Evolutionary conservation across 140 eudicot species (phyloP), one percentile per base, ranked within the genome.

Genomic region (Ambrosia hybrid): DNA sequence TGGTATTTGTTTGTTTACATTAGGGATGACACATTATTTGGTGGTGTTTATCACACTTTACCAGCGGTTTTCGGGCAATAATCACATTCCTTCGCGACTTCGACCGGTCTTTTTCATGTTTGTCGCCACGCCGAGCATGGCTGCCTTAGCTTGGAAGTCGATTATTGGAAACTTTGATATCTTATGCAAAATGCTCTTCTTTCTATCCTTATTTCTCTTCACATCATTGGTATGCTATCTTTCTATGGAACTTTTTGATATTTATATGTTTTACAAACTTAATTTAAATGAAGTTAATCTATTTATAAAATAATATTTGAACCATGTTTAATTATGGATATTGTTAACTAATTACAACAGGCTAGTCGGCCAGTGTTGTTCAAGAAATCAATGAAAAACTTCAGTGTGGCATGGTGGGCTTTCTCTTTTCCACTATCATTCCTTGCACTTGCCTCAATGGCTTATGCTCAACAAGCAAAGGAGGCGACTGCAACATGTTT

Each of bases 351-450:
- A 5, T 65, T 9, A 33, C 11, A 57, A 37, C 79, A 91, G 96
- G 92, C 80, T 26, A 80, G 82, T 66, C 74, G 93, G 55, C 91
- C 97, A 14, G 76, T 57, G 30, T 64, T 88, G 3, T 91, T 91
- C 91, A 86, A 84, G 88, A 91, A 86, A 84, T 85, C 97, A 2
- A 59, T 88, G 85, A 88, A 73, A 59, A 79, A 71, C 67, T 91
- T 84, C 60, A 91, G 75, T 36, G 74, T 91, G 33, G 86, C 91
- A 26, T 91, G 97, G 97, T 91, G 97, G 97, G 96, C 94, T 52
- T 91, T 84, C 83, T 91, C 97, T 0, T 91, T 84, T 36, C 96
- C 96, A 0, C 51, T 86, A n/a, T 84, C 88, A 10, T 80, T 83
- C 65, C 83, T 91, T 9, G 91, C 97, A 13, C 37, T 88, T 6